phyloP scores from a whole-genome alignment of 257 asterid genomes.

The Jacaranda copaia region DNA sequence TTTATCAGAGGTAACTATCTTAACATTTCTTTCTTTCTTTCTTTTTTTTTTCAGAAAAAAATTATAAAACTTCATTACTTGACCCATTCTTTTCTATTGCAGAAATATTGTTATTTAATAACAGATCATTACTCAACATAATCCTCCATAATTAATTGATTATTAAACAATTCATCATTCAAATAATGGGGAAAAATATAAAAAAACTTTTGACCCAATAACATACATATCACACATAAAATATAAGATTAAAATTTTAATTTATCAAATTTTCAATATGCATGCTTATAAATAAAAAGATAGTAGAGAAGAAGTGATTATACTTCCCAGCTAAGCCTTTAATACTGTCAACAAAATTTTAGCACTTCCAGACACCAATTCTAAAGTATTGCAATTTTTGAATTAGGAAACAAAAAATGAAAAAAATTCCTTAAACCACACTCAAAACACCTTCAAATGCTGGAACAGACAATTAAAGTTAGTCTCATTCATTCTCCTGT shows the following conservation, averaged over 20 bases:
- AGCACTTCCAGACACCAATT: neutral
- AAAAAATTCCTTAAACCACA: slow-evolving; percentile 36
- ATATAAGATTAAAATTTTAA: no score
- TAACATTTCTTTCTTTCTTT: neutral
- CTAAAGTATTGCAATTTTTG: neutral
- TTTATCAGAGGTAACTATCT: neutral
- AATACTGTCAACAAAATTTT: neutral
- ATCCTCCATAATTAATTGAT: neutral
- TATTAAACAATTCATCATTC: neutral
- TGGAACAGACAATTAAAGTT: slow-evolving; percentile 19
- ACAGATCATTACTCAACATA: neutral
- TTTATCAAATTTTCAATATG: no score
- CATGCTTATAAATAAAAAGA: neutral
- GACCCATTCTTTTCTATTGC: no score
- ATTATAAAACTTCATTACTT: no score
- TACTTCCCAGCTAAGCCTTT: no score
- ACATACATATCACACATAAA: no score
- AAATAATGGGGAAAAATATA: neutral
- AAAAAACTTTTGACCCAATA: no score
- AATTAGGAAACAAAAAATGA: neutral
- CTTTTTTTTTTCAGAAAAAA: neutral
- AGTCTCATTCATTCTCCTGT: neutral
- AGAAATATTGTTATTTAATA: neutral
- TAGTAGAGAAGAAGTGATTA: neutral
- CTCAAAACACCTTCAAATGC: slow-evolving; percentile 26